Evolutionary conservation across 2,329 filamentous ascomycete species (phyloP).

Genomic region (Phyllosticta paracitricarpa): DNA sequence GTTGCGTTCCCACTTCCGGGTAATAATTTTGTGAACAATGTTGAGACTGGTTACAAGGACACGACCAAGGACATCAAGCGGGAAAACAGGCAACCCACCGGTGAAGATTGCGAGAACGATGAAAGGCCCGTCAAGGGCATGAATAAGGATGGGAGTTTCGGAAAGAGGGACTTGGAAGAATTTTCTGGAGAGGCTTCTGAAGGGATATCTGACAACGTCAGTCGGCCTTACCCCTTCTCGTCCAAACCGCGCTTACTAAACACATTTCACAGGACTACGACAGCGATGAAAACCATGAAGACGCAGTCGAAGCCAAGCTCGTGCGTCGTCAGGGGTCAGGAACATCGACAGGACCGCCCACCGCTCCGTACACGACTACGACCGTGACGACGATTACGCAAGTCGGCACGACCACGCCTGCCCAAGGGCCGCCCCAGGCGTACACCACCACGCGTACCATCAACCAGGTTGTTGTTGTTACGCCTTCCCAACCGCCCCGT

Average conservation of each 20-base stretch:
- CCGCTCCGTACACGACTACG: no score
- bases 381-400: slow-evolving; percentile 13
- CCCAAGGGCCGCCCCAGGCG: neutral
- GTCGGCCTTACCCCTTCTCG: neutral
- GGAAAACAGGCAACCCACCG: neutral
- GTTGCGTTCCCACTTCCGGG: neutral
- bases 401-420: slow-evolving; percentile 14
- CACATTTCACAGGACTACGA: neutral
- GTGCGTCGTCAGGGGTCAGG: neutral
- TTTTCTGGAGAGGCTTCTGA: neutral
- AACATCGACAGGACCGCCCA: no score
- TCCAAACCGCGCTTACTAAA: neutral
- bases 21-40: neutral
- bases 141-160: neutral
- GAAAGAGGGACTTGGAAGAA: neutral
- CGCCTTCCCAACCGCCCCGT: slow-evolving; percentile 13
- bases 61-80: neutral
- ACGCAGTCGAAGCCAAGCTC: neutral
- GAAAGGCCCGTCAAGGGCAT: neutral
- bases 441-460: neutral
- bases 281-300: no score
- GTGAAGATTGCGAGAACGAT: neutral
- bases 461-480: neutral
- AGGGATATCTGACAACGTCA: no score
- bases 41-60: neutral